Conservation (phyloP, 208 protist genomes). For the Crithidia brevicula region DNA sequence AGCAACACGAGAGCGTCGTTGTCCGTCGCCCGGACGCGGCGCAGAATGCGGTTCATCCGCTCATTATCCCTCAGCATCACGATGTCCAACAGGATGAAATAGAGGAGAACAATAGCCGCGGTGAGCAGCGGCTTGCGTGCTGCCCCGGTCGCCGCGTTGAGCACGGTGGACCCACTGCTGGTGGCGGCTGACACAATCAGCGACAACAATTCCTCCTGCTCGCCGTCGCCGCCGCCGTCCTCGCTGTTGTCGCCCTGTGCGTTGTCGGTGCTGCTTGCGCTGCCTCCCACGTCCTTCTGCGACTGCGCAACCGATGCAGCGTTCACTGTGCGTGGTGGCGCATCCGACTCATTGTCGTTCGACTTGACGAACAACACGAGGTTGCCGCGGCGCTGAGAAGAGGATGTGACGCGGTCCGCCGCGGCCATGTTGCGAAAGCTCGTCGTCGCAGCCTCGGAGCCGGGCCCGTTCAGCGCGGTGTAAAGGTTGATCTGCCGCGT, state of each 20-base stretch:
- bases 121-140: conserved; percentile 31
- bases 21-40: conserved; percentile 34
- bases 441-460: conserved; percentile 11
- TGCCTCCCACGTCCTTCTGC: not conserved
- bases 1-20: conserved; percentile 61
- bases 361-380: conserved; percentile 35
- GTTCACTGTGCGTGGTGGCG: not conserved
- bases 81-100: conserved; percentile 61
- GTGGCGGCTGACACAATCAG: conserved; percentile 2
- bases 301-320: not conserved
- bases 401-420: conserved; percentile 11
- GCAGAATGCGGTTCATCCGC: conserved; percentile 29
- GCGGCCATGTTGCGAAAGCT: conserved; percentile 8
- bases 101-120: conserved; percentile 53
- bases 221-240: not conserved
- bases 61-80: conserved; percentile 48
- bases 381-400: conserved; percentile 30
- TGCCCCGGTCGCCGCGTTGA: conserved; percentile 5
- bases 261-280: conserved; percentile 4
- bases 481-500: not conserved
- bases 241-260: not conserved
- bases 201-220: conserved; percentile 10
- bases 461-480: not conserved
- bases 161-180: not conserved
- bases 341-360: conserved; percentile 32